A percentile compares a stretch with the other conserved stretches of the same genome.
phyloP scores from a whole-genome alignment of 768 basidiomycete genomes.

The Gautieria morchelliformis region DNA sequence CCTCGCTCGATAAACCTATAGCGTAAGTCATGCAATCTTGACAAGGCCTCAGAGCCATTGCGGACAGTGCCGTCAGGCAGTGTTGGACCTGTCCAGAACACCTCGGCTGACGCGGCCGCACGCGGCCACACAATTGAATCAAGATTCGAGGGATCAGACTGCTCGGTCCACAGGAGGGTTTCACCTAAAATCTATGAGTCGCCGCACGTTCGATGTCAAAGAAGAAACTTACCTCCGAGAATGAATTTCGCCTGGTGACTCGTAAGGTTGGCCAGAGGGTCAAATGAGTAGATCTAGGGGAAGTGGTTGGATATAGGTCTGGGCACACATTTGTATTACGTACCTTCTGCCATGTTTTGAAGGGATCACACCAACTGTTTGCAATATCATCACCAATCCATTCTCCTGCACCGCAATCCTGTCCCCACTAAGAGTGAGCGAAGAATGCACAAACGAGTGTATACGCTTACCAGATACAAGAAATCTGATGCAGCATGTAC shows the following conservation, averaged over 20 bases:
- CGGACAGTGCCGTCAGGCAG: conserved; percentile 10
- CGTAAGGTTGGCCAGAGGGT: conserved; percentile 21
- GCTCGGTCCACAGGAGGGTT: conserved; percentile 25
- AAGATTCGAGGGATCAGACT: conserved; percentile 23
- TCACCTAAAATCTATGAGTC: conserved; percentile 15
- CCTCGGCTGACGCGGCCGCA: conserved; percentile 23
- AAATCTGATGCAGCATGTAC: conserved; percentile 27
- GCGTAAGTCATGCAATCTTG: conserved; percentile 25
- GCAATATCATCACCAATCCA: conserved; percentile 30
- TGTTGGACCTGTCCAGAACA: conserved; percentile 6
- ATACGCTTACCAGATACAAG: conserved; percentile 23
- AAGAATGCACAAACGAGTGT: neutral
- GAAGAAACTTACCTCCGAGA: conserved; percentile 15
- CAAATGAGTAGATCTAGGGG: conserved; percentile 22
- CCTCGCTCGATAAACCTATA: conserved; percentile 24
- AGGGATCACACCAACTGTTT: conserved; percentile 23
- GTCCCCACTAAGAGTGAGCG: neutral
- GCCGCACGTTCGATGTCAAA: neutral
- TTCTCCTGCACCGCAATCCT: conserved; percentile 31
- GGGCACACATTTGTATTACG: neutral
- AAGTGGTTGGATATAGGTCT: neutral
- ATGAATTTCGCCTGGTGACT: conserved; percentile 16
- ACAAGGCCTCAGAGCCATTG: conserved; percentile 17
- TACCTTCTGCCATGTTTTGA: conserved; percentile 25
- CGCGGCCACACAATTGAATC: conserved; percentile 26